A percentile compares a stretch with the other conserved stretches of the same genome.
Conservation (phyloP, 2,329 filamentous ascomycete species). For the Epicoccum sorghinum region DNA sequence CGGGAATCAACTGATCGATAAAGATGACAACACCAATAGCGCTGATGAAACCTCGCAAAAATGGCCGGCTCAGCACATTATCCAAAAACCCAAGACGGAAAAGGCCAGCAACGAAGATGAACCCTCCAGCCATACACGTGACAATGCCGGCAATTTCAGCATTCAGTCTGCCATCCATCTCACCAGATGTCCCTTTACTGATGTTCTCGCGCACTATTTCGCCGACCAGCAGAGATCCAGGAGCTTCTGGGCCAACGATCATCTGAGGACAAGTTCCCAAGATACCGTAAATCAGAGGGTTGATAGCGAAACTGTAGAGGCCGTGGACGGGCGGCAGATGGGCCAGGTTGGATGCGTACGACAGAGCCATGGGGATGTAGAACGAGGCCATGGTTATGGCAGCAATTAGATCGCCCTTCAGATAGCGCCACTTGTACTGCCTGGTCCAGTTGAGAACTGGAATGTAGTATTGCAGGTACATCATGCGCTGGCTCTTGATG, state of each 20-base stretch:
- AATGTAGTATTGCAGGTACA: conserved; percentile 90
- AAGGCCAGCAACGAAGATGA: conserved; percentile 85
- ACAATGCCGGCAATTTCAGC: conserved; percentile 87
- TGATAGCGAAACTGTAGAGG: conserved; percentile 91
- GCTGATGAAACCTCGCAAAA: conserved; percentile 93
- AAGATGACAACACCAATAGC: conserved; percentile 96
- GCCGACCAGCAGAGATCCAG: conserved; percentile 87
- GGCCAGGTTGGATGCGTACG: conserved; percentile 87
- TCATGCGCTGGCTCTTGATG: conserved; percentile 72
- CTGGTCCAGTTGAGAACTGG: conserved; percentile 89
- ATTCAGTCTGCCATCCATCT: conserved; percentile 73
- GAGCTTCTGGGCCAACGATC: conserved; percentile 93
- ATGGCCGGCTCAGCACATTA: conserved; percentile 90
- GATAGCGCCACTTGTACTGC: conserved; percentile 81
- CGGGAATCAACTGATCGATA: conserved; percentile 91
- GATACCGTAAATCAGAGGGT: conserved; percentile 87
- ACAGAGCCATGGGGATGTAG: conserved; percentile 96
- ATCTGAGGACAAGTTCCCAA: conserved; percentile 91
- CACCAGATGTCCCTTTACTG: conserved; percentile 67
- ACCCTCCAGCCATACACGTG: conserved; percentile 83
- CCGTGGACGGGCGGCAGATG: conserved; percentile 94
- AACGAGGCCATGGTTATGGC: conserved; percentile 97
- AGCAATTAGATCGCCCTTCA: conserved; percentile 85
- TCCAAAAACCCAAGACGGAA: conserved; percentile 90
- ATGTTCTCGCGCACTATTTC: conserved; percentile 82